A percentile compares a stretch with the other conserved stretches of the same genome.
phyloP scores from a whole-genome alignment of 2,329 filamentous ascomycete species.

The Mycosphaerella sp. region DNA sequence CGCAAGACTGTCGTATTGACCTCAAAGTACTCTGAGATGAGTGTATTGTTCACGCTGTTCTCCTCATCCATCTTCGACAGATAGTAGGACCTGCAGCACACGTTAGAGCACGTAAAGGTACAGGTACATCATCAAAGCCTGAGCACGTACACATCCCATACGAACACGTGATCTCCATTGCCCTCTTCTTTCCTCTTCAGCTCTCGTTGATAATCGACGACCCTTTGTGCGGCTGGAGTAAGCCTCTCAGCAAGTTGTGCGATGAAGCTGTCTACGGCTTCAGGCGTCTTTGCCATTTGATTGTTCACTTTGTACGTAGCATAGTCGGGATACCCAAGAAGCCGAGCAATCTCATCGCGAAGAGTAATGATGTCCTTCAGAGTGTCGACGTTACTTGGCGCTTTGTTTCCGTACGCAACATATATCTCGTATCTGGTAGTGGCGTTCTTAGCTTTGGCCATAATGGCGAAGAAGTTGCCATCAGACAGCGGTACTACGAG shows the following conservation, averaged over 20 bases:
- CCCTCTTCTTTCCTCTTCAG: constrained; percentile 2
- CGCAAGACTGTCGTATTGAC: not conserved
- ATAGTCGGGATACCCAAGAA: constrained; percentile 1
- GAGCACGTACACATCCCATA: not conserved
- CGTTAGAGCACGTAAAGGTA: not conserved
- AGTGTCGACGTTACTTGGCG: not conserved
- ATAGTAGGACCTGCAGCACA: not conserved
- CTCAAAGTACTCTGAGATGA: not conserved
- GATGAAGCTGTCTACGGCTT: constrained; percentile 2
- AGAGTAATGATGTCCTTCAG: not conserved
- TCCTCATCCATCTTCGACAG: not conserved
- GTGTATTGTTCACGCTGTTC: not conserved
- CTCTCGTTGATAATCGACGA: not conserved
- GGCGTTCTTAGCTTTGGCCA: not conserved
- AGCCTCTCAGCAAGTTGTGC: not conserved
- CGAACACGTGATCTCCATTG: not conserved
- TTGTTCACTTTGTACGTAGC: not conserved
- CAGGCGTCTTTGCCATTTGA: constrained; percentile 2
- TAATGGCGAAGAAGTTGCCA: not conserved
- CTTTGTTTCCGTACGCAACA: not conserved
- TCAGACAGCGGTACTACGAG: not conserved
- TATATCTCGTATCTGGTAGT: not conserved
- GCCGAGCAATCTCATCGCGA: constrained; percentile 1
- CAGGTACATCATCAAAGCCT: not conserved
- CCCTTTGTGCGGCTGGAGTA: not conserved